Base-by-base conservation (phyloP, 805 yeast species). In the Jamesozyma gamospora region DNA sequence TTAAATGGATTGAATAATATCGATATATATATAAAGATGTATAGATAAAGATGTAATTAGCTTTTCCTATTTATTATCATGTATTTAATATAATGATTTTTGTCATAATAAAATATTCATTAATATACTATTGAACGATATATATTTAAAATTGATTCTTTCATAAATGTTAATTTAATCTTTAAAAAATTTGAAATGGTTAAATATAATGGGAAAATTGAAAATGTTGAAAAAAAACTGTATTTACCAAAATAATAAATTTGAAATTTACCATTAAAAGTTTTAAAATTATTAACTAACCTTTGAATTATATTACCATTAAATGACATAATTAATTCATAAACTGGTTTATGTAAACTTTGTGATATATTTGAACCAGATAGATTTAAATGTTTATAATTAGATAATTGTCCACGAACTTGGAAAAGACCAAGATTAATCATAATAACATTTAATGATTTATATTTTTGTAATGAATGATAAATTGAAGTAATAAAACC, bases 331-430 rank as follows among this genome's bases (percentile, higher is more conserved):
- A 58, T 54, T n/a, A 56, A 29, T 29, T 43, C 44, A 40, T 55
- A 58, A 4, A 57, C 44, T 2, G 62, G 62, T 9, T 32, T 35
- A 24, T 55, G 46, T n/a, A 58, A 34, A 11, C 51, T 36, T 1
- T 31, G 42, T n/a, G 47, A 46, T 2, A 57, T 51, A 36, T 54
- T 47, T 2, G 56, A 44, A 7, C 63, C 63, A 21, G 37, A 28
- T 15, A 44, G 28, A 6, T 46, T 45, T 28, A 57, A 37, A 36
- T 54, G 52, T 45, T 58, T 58, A 40, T 56, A 58, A 37, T 52
- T 57, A 16, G 62, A 57, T 12, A 60, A 51, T 36, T 58, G 62
- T 3, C 61, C 58, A 1, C 54, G 55, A 25, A 58, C 47, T 37
- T 52, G 52, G 21, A 58, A 39, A 4, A 56, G 40, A 9, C 63